phyloP scores from a whole-genome alignment of 192 early-diverging fungal species.

The Coemansia brasiliensis region DNA sequence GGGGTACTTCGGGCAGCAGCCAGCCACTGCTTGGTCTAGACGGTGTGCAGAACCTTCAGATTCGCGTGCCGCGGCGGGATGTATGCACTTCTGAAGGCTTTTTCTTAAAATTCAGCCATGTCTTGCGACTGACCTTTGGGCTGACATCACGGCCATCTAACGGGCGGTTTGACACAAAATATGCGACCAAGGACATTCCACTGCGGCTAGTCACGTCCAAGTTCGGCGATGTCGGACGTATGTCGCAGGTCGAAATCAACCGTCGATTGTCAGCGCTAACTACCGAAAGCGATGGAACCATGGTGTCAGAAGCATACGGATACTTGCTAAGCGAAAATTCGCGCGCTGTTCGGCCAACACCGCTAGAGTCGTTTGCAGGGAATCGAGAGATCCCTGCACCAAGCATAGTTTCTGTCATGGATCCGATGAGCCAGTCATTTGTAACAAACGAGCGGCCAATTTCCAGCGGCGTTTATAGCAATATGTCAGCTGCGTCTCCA shows the following conservation, averaged over 20 bases:
- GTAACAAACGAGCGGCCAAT: slow-evolving; percentile 14
- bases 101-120: slow-evolving; percentile 40
- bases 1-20: slow-evolving; percentile 17
- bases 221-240: slow-evolving; percentile 50
- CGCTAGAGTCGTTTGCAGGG: slow-evolving; percentile 27
- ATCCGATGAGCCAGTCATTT: slow-evolving; percentile 11
- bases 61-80: slow-evolving; percentile 50
- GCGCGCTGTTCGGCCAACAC: slow-evolving; percentile 24
- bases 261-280: slow-evolving; percentile 44
- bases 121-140: slow-evolving; percentile 51
- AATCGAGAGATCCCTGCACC: slow-evolving; percentile 29
- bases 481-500: slow-evolving; percentile 2
- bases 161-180: slow-evolving; percentile 38
- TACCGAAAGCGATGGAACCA: slow-evolving; percentile 43
- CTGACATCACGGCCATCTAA: slow-evolving; percentile 33
- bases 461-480: slow-evolving; percentile 13
- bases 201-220: slow-evolving; percentile 51
- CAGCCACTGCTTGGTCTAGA: slow-evolving; percentile 25
- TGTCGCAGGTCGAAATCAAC: slow-evolving; percentile 54
- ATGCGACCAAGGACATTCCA: slow-evolving; percentile 49
- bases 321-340: slow-evolving; percentile 49
- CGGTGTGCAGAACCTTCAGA: slow-evolving; percentile 42
- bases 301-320: slow-evolving; percentile 44
- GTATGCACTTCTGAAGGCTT: slow-evolving; percentile 52
- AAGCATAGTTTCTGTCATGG: slow-evolving; percentile 10